A percentile compares a stretch with the other conserved stretches of the same genome.
Evolutionary conservation across 208 protist genomes (phyloP).

Genomic region (Leishmania aethiopica): DNA sequence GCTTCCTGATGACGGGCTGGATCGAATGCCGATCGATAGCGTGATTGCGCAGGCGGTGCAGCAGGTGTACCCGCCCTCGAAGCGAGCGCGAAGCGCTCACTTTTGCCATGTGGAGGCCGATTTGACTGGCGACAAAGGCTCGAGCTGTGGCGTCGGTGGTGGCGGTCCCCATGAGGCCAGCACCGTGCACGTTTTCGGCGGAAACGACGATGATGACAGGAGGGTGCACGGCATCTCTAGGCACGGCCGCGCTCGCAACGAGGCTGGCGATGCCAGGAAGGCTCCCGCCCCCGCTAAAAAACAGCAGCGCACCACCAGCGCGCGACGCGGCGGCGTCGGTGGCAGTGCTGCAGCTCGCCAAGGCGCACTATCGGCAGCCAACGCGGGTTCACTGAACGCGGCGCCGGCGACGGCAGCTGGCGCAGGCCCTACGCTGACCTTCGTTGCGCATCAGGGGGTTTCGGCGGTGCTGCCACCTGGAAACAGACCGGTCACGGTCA

Average conservation of each 20-base stretch:
- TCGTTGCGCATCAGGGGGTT: slow-evolving; percentile 17
- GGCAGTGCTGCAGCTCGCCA: neutral
- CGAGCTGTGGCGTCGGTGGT: neutral
- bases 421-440: slow-evolving; percentile 19
- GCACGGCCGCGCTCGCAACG: neutral
- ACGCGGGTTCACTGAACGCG: neutral
- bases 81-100: slow-evolving; percentile 21
- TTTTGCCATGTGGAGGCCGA: neutral
- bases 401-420: neutral
- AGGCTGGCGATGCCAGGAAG: neutral
- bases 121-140: neutral
- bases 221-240: neutral
- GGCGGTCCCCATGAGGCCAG: neutral
- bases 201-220: neutral
- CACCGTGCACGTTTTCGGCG: neutral
- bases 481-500: neutral
- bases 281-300: slow-evolving; percentile 3
- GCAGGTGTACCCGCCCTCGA: neutral
- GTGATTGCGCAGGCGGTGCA: slow-evolving; percentile 39
- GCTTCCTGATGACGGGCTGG: slow-evolving; percentile 64
- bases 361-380: neutral
- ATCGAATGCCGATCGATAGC: slow-evolving; percentile 37
- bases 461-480: neutral
- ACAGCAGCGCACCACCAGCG: slow-evolving; percentile 16
- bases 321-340: slow-evolving; percentile 1